Percentiles rank a stretch among this genome's conserved stretches.
Evolutionary conservation across 1,284 basidiomycete species (phyloP).

Genomic region (Leucoagaricus sp.): DNA sequence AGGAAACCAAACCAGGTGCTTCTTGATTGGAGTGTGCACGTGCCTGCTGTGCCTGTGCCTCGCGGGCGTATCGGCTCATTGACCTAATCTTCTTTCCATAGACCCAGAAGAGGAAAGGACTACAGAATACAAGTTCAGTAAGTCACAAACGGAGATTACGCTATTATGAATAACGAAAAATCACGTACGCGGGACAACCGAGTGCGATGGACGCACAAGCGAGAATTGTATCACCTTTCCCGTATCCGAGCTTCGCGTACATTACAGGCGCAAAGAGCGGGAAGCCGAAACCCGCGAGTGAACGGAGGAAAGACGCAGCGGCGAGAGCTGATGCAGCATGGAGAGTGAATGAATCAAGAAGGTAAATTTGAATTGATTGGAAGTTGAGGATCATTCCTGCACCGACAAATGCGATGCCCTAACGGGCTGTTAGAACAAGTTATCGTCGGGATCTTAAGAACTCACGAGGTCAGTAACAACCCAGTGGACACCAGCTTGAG

Average conservation of each 20-base stretch:
- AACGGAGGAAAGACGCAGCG: constrained; percentile 56
- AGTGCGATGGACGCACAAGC: constrained; percentile 54
- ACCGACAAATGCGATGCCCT: constrained; percentile 61
- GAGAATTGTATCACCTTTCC: constrained; percentile 64
- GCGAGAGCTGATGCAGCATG: constrained; percentile 69
- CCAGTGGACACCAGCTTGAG: constrained; percentile 58
- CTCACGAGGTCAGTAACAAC: constrained; percentile 66
- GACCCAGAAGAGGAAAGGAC: constrained; percentile 55
- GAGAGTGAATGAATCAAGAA: constrained; percentile 67
- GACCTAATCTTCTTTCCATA: constrained; percentile 49
- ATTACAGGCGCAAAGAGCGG: constrained; percentile 69
- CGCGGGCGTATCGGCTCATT: constrained; percentile 30
- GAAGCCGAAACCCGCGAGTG: constrained; percentile 65
- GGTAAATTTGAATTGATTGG: constrained; percentile 62
- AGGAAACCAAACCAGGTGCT: too few species aligned
- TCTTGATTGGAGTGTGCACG: not conserved
- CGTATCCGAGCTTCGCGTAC: constrained; percentile 64
- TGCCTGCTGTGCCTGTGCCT: constrained; percentile 3
- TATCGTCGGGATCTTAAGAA: constrained; percentile 9
- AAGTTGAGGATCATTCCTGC: constrained; percentile 56
- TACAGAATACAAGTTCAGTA: constrained; percentile 22
- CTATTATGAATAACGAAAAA: not conserved
- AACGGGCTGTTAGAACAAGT: not conserved
- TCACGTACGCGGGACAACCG: constrained; percentile 64
- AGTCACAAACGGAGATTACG: not conserved